phyloP scores from a whole-genome alignment of 345 rosid species.

The Rhodamnia argentea region DNA sequence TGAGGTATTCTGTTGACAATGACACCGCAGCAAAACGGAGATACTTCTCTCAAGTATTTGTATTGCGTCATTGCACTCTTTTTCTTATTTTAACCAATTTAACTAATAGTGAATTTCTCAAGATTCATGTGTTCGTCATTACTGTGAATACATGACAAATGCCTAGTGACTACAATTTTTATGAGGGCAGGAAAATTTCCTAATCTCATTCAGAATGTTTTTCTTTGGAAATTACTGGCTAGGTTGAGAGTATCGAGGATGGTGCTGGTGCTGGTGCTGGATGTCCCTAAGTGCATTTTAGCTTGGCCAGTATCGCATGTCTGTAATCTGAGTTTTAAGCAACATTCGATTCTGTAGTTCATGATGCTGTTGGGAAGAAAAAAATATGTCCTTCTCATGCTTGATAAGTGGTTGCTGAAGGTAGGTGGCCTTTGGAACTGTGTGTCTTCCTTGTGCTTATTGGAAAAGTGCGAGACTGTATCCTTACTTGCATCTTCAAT shows the following conservation, averaged over 20 bases:
- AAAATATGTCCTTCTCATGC: background rate
- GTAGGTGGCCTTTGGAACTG: background rate
- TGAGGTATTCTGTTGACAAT: background rate
- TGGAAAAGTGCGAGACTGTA: background rate
- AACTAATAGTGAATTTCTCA: background rate
- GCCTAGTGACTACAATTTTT: background rate
- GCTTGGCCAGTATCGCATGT: background rate
- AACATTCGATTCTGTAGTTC: background rate
- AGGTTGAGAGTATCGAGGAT: background rate
- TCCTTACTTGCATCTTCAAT: background rate
- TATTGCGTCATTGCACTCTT: background rate
- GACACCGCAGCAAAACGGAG: background rate
- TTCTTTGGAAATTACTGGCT: background rate
- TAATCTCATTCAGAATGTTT: background rate
- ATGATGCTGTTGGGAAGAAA: background rate
- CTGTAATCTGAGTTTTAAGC: background rate
- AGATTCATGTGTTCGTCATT: background rate
- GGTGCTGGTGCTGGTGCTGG: background rate
- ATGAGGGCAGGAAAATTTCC: background rate
- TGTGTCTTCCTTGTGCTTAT: background rate
- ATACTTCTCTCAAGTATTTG: background rate
- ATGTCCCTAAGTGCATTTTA: background rate
- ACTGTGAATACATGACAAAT: background rate
- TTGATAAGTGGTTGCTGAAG: background rate
- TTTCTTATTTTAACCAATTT: background rate